phyloP scores from a whole-genome alignment of 2,329 filamentous ascomycete genomes.

The Daldinia eschscholtzii region DNA sequence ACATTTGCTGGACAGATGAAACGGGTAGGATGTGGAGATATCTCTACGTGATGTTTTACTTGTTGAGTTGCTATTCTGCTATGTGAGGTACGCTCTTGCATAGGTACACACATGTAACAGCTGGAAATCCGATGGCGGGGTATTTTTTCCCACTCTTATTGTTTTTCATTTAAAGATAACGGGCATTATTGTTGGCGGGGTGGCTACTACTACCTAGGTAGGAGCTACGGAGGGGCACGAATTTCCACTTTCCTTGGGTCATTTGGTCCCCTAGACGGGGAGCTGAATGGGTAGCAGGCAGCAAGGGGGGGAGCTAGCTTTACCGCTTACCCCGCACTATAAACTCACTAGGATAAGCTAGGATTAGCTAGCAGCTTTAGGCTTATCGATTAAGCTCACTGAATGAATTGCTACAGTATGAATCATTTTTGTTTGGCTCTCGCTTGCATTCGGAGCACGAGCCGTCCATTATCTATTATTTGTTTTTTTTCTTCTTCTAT shows the following conservation, averaged over 20 bases:
- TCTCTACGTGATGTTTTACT: conserved; percentile 8
- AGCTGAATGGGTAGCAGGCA: conserved; percentile 19
- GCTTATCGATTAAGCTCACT: conserved; percentile 40
- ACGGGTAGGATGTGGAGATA: too few relatives aligned
- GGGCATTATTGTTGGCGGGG: background rate
- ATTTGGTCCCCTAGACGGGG: conserved; percentile 20
- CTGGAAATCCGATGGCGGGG: conserved; percentile 33
- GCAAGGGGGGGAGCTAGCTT: conserved; percentile 22
- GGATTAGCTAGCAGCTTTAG: conserved; percentile 15
- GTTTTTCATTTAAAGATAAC: conserved; percentile 6
- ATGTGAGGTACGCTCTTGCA: background rate
- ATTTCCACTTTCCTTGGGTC: conserved; percentile 22
- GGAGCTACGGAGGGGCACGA: conserved; percentile 24
- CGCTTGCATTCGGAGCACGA: conserved; percentile 13
- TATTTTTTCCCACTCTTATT: conserved; percentile 18
- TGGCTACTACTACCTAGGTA: too few relatives aligned
- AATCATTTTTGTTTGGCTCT: conserved; percentile 4
- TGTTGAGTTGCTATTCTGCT: background rate
- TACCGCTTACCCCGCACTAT: conserved; percentile 37
- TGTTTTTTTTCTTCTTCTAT: background rate
- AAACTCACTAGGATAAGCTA: conserved; percentile 14
- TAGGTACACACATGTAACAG: too few relatives aligned
- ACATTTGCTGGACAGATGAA: conserved; percentile 14
- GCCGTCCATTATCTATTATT: background rate
- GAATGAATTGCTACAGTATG: background rate